Evolutionary conservation across 805 yeast genomes (phyloP).

Genomic region (Metschnikowia koreensis): DNA sequence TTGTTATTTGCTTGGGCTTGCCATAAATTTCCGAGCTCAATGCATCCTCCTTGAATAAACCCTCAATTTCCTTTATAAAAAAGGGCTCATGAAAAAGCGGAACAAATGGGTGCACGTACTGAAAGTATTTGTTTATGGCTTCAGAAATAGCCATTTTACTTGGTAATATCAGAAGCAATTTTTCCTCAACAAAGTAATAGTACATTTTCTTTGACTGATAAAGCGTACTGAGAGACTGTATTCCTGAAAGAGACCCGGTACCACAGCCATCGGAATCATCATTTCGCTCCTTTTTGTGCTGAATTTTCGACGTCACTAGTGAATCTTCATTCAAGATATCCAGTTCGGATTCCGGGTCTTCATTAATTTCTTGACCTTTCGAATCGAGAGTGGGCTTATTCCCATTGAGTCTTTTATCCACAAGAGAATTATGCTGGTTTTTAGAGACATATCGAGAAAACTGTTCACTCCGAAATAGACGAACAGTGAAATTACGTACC

Average conservation of each 20-base stretch:
- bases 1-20: conserved; percentile 21
- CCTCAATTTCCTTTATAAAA: conserved; percentile 25
- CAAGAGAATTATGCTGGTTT: conserved; percentile 7
- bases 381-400: background rate
- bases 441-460: conserved; percentile 29
- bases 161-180: conserved; percentile 32
- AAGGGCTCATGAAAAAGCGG: conserved; percentile 34
- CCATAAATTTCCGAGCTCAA: conserved; percentile 15
- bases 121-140: conserved; percentile 34
- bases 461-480: conserved; percentile 34
- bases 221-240: conserved; percentile 21
- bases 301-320: conserved; percentile 28
- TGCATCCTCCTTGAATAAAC: conserved; percentile 17
- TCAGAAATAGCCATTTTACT: conserved; percentile 22
- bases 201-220: conserved; percentile 23
- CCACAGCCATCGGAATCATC: background rate
- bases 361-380: conserved; percentile 4
- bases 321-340: conserved; percentile 28
- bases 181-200: conserved; percentile 28
- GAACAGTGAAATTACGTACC: conserved; percentile 34
- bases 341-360: conserved; percentile 15
- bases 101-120: conserved; percentile 39
- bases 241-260: conserved; percentile 11
- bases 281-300: conserved; percentile 10
- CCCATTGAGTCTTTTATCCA: background rate